Percentiles rank a stretch among this genome's conserved stretches.
phyloP scores from a whole-genome alignment of 331 rosid species.

The Acacia concinna region DNA sequence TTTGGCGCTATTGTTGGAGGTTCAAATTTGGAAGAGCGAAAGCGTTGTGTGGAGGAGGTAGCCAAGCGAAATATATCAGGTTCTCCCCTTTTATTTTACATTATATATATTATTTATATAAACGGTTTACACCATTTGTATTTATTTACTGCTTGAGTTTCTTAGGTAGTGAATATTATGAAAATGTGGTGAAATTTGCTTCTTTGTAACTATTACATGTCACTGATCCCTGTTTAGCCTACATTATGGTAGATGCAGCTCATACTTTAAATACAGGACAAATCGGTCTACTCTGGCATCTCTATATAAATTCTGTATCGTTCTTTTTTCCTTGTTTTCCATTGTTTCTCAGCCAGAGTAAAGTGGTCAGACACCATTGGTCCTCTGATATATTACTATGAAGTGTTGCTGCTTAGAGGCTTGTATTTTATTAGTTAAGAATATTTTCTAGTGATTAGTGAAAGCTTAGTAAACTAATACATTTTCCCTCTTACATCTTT shows the following conservation, averaged over 20 bases:
- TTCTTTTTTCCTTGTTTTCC: background rate
- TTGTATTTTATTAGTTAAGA: background rate
- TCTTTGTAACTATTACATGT: background rate
- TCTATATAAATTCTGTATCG: background rate
- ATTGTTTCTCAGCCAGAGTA: background rate
- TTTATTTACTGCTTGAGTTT: background rate
- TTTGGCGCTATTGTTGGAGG: conserved; percentile 98
- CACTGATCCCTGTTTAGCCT: background rate
- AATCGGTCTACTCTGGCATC: background rate
- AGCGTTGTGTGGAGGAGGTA: conserved; percentile 81
- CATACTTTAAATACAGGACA: background rate
- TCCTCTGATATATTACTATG: background rate
- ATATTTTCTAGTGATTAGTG: background rate
- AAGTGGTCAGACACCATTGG: background rate
- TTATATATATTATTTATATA: background rate
- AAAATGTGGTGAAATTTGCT: background rate
- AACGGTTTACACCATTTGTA: background rate
- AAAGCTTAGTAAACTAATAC: background rate
- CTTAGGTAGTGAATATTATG: background rate
- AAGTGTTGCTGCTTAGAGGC: background rate
- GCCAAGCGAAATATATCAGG: conserved; percentile 81
- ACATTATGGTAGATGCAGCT: background rate
- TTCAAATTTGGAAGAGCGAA: conserved; percentile 64
- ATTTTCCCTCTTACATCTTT: background rate
- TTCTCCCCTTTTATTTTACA: conserved; percentile 18